These are phyloP conservation scores for Pseudogymnoascus sp. DNA, from an alignment of 2,329 filamentous ascomycete genomes.

Conservation along the genomic window DNA sequence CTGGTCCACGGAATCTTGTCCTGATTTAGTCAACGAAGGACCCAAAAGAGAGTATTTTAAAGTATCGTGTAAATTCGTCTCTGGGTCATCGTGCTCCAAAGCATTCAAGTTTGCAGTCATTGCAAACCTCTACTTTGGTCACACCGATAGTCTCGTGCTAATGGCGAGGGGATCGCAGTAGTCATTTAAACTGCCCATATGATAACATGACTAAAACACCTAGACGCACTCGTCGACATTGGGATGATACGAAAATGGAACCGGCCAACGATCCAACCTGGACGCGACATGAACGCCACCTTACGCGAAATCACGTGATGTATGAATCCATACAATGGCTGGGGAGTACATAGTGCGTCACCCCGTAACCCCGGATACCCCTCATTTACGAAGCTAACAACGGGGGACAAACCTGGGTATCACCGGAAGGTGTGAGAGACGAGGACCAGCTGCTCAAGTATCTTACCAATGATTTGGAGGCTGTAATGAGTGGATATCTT, in stretches of 20 bases:
- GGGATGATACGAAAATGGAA: background rate
- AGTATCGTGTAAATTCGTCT: conserved; percentile 43
- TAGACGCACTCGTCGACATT: background rate
- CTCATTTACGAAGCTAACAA: conserved; percentile 1
- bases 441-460: background rate
- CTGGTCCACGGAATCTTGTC: conserved; percentile 90
- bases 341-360: background rate
- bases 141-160: background rate
- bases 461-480: background rate
- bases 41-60: conserved; percentile 87
- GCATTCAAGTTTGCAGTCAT: background rate
- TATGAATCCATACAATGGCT: no score
- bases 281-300: background rate
- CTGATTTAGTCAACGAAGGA: conserved; percentile 86
- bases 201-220: background rate
- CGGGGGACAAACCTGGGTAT: background rate
- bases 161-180: background rate
- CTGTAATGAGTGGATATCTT: background rate
- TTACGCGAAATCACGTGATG: background rate
- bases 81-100: conserved; percentile 5
- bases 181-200: background rate
- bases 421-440: background rate
- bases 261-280: background rate
- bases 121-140: conserved; percentile 2
- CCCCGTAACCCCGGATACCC: background rate